Evolutionary conservation across 2,329 filamentous ascomycete species (phyloP), one percentile per base, ranked within the genome.

Genomic region (Fusarium sp.): DNA sequence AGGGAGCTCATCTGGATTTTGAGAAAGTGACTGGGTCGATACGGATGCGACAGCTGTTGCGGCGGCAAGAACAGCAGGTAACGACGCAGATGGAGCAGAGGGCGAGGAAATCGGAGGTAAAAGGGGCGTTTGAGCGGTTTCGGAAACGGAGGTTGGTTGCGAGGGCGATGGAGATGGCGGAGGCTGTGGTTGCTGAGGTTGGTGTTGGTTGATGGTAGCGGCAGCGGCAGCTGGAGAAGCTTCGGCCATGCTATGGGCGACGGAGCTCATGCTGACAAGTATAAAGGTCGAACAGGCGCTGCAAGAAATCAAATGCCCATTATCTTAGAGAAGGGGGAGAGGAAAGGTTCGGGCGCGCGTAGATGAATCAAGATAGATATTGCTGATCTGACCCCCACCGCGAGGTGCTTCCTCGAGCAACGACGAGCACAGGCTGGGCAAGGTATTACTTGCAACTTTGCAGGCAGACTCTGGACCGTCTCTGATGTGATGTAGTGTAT

Each of bases 241-340:
- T 58, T 77, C 76, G 53, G 71, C 69, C 63, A 79, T 70, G 65
- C 71, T 77, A 40, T 76, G 77, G 50, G 74, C 71, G 67, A 62
- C 59, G 48, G 77, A 73, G 69, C 78, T 77, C 77, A 79, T 79
- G 62, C 70, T 69, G 55, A 50, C 28, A 53, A 50, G 52, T 48
- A 43, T 28, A 42, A 57, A 53, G 41, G 38, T 63, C 31, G 29
- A 48, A 51, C 39, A 56, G 58, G 56, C 53, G 56, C 41, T 53
- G 43, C 35, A 45, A 58, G 35, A 52, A 53, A 51, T 71, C 65
- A 71, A 68, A 70, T 53, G 51, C 60, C 63, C 69, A 71, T 71
- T 65, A 63, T 71, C 68, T 68, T 41, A 48, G 42, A 38, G 44
- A 50, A 15, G 35, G 41, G 43, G 32, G 42, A 50, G 40, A 54